Conservation (phyloP, 495 filamentous ascomycete species). For the Saxophila tyrrhenica region DNA sequence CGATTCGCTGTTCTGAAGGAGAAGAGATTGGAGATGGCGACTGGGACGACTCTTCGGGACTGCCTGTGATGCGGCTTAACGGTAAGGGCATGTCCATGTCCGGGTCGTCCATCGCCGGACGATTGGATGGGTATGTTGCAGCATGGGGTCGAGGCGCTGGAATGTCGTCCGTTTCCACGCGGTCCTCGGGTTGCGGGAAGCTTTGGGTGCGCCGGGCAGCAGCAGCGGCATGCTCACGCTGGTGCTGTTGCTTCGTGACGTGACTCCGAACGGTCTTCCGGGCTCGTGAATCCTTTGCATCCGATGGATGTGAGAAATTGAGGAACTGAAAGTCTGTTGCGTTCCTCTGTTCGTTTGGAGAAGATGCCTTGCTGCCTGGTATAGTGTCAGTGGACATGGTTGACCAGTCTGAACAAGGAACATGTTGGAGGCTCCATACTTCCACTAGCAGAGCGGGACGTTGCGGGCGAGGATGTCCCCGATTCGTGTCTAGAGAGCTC, state of each 20-base stretch:
- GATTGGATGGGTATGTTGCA: not conserved
- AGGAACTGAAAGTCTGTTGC: slow-evolving; percentile 21
- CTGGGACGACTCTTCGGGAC: slow-evolving; percentile 8
- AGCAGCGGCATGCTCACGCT: slow-evolving; percentile 12
- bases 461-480: not conserved
- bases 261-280: slow-evolving; percentile 14
- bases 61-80: slow-evolving; percentile 1
- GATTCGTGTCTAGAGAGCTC: slow-evolving; percentile 6
- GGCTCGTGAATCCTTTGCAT: slow-evolving; percentile 13
- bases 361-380: slow-evolving; percentile 10
- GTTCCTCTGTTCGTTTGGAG: slow-evolving; percentile 7
- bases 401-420: not conserved
- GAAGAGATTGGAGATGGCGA: slow-evolving; percentile 6
- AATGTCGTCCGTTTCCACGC: not conserved
- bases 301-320: slow-evolving; percentile 18
- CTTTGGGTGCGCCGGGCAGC: slow-evolving; percentile 12
- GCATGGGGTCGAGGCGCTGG: not conserved
- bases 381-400: not conserved
- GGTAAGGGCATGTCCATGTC: too few species aligned
- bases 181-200: slow-evolving; percentile 3
- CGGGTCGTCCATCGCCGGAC: not conserved
- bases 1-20: slow-evolving; percentile 1
- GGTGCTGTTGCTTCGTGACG: slow-evolving; percentile 18
- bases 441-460: not conserved
- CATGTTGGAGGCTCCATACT: not conserved